Evolutionary conservation across 208 protist genomes (phyloP), one percentile per base, ranked within the genome.

Genomic region (Jaenimonas drosophilae): DNA sequence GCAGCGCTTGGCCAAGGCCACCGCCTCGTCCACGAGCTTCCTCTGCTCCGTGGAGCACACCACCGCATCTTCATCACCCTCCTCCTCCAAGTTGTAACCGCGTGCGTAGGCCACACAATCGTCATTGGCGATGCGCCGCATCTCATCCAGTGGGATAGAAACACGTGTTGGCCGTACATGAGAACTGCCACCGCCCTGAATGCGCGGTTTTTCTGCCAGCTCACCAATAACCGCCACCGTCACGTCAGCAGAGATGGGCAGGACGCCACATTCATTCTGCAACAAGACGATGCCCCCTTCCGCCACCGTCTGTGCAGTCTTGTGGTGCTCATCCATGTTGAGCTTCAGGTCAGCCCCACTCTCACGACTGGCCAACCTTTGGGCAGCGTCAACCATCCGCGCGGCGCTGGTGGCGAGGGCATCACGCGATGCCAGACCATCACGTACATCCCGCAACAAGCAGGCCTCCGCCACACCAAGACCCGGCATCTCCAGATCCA

Each of bases 401-500:
- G 1, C 21, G n/a, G 14, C 43, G 2, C 54, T 63, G 19, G 62
- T 62, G 47, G 43, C 71, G 26, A 50, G 16, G 14, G 19, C 51
- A 39, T 36, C 36, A 4, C n/a, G n/a, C n/a, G n/a, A n/a, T n/a
- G n/a, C n/a, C n/a, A n/a, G n/a, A n/a, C n/a, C n/a, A n/a, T n/a
- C n/a, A n/a, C n/a, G n/a, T n/a, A n/a, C n/a, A n/a, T n/a, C n/a
- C n/a, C n/a, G n/a, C n/a, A n/a, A n/a, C n/a, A n/a, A n/a, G n/a
- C n/a, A n/a, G n/a, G n/a, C n/a, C n/a, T n/a, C n/a, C n/a, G n/a
- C n/a, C n/a, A n/a, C n/a, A n/a, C n/a, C n/a, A n/a, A n/a, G n/a
- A n/a, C n/a, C n/a, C n/a, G 73, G 72, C 76, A 86, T 86, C 61
- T 87, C 56, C 49, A 66, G 60, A 42, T 73, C 70, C 16, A 83